Evolutionary conservation across 192 early-diverging fungal genomes (phyloP), one percentile per base, ranked within the genome.

Genomic region (Coemansia aciculifera): DNA sequence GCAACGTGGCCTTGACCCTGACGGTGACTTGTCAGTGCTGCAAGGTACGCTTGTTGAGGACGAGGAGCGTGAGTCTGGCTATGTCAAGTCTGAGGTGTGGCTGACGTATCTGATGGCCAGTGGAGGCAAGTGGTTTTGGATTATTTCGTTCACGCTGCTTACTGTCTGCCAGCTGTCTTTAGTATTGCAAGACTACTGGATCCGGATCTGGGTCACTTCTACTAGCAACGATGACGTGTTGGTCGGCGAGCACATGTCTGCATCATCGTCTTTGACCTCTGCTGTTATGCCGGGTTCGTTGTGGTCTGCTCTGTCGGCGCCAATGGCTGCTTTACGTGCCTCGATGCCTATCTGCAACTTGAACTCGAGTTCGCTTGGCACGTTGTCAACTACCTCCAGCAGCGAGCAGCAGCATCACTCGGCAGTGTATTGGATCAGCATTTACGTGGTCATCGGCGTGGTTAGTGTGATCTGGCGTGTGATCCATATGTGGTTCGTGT

Each of bases 41-140:
- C 46, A 81, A 62, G 85, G 85, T 27, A 85, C 89, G 59, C 81
- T 97, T 39, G 89, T 93, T 39, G 73, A 87, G 52, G 91, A 92
- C 1, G 97, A 99, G 76, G 90, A 92, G 67, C 87, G 88, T 49
- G 90, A 86, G 9, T 84, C 82, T 11, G 96, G 96, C 0, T 72
- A 78, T 39, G 93, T 97, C 43, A 81, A 87, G 31, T 75, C 68
- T 34, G 66, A 69, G 2, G 89, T 96, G 13, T 98, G 94, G 86
- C 74, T 87, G 42, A 76, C 86, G 17, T 99, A 97, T 62, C 62
- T 90, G 31, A 42, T 54, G 12, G 88, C 91, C 1, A 86, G 89
- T 23, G 91, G 91, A 21, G 78, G 87, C 38, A 69, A 61, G 43
- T 66, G 77, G 46, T 87, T 87, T 73, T 91, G 90, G 90, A 59